Percentiles rank a stretch among this genome's conserved stretches.
Evolutionary conservation across 2,329 filamentous ascomycete species (phyloP).

Genomic region (Aspergillus latus): DNA sequence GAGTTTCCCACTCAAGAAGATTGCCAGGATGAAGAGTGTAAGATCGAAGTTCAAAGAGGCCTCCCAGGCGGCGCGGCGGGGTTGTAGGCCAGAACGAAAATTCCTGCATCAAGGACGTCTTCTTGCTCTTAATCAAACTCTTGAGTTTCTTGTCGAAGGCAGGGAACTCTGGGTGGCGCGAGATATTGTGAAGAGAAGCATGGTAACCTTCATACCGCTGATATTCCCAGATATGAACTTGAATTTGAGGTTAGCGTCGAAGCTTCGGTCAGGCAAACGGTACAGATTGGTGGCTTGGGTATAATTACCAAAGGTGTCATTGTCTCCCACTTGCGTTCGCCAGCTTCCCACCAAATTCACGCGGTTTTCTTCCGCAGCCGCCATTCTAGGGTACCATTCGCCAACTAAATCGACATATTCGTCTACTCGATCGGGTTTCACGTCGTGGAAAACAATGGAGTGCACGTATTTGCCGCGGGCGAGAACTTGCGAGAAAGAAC

Average conservation of each 20-base stretch:
- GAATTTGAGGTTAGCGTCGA: slow-evolving; percentile 30
- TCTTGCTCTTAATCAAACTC: slow-evolving; percentile 78
- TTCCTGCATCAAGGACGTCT: slow-evolving; percentile 94
- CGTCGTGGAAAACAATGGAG: slow-evolving; percentile 93
- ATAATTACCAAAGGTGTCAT: slow-evolving; percentile 84
- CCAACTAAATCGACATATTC: slow-evolving; percentile 91
- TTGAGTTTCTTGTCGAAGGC: slow-evolving; percentile 84
- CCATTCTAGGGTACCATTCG: slow-evolving; percentile 89
- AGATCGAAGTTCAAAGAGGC: slow-evolving; percentile 91
- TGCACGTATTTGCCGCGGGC: slow-evolving; percentile 98
- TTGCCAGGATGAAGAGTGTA: slow-evolving; percentile 97
- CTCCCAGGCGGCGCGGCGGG: slow-evolving; percentile 82
- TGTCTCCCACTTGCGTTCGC: slow-evolving; percentile 96
- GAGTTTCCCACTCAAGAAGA: slow-evolving; percentile 96
- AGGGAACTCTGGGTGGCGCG: slow-evolving; percentile 76
- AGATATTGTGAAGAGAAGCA: slow-evolving; percentile 81
- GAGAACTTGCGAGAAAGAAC: slow-evolving; percentile 91
- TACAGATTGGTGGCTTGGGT: neutral
- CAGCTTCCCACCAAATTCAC: slow-evolving; percentile 96
- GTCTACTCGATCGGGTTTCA: slow-evolving; percentile 92
- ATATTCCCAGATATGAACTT: slow-evolving; percentile 99
- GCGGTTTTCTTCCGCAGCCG: slow-evolving; percentile 79
- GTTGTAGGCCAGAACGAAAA: slow-evolving; percentile 99
- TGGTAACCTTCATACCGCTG: slow-evolving; percentile 97
- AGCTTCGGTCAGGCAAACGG: neutral